Evolutionary conservation across 2,329 filamentous ascomycete genomes (phyloP), one percentile per base, ranked within the genome.

Genomic region (Stachybotrys echinatus): DNA sequence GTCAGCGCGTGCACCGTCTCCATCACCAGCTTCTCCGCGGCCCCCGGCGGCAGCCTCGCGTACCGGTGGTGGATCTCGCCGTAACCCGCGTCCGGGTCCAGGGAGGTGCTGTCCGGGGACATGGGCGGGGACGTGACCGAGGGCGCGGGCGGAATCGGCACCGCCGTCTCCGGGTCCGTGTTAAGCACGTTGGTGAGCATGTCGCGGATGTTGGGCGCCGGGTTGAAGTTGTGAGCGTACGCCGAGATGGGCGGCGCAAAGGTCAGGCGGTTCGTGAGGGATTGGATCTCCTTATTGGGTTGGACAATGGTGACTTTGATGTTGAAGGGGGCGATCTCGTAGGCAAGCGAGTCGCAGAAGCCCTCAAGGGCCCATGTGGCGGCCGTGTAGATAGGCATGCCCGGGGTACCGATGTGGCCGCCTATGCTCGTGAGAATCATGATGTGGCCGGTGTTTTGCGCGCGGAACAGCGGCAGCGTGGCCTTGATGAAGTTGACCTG

Each of bases 401-500:
- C 91, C 0, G 94, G 94, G 0, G 92, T 96, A 34, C 92, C 92
- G 52, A 97, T 86, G 68, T 96, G 92, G 3, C 90, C 92, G 37
- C 89, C 92, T 52, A 95, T 91, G 54, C 90, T 92, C 6, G 90
- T 94, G 46, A 97, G 78, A 49, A 95, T 82, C 54, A 97, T 86
- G 55, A 97, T 87, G 67, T 99, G 94, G 0, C 94, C 94, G 8
- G 86, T 91, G 58, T 87, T 85, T 62, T 92, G 87, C 52, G 79
- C 76, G 42, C 94, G 81, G 67, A 97, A 85, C 49, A 85, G 79
- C 1, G 92, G 91, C 20, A 99, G 76, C 2, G 85, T 79, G 14
- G 92, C 88, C 67, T 94, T 95, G 73, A 97, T 95, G 65, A 95
- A 89, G 70, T 97, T 97, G 66, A 97, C 87, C 51, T 95, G 91